Base-by-base conservation (phyloP, 1,284 basidiomycete species). In the Tranzscheliella williamsii region DNA sequence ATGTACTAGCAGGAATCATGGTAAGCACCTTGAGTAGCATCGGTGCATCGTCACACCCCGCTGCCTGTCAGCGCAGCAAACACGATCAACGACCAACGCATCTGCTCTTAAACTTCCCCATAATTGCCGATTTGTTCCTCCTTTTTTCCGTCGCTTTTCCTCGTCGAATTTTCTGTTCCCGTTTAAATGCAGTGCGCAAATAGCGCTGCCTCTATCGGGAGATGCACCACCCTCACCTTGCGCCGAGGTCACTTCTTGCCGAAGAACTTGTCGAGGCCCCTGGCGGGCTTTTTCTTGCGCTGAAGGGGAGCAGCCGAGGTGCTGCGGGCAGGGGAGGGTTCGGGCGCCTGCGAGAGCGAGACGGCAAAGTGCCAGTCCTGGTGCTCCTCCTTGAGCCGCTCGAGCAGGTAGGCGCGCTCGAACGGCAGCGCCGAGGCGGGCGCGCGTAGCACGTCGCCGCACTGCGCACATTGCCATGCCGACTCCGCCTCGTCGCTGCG, bases 311-410 rank as follows among this genome's bases (percentile, higher is more conserved):
- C 20, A 11, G 37, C 31, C 17, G 33, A 24, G 5, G 35, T 26
- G 5, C 36, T 15, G 11, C 46, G 16, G 1, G 42, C n/a, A 24
- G 46, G 46, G n/a, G n/a, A n/a, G 9, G 26, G 26, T 29, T n/a
- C 17, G 31, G 16, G 9, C 9, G 51, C 60, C 24, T 64, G 55
- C 12, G 62, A 65, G 13, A 65, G 52, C 4, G 52, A 49, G n/a
- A 70, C 42, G 31, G 70, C 70, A 45, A 70, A 68, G 24, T 72
- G 70, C 58, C 60, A 72, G 42, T 72, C 70, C 15, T 55, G 48
- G 38, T 72, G 70, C 40, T 72, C 70, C 32, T 72, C 55, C 32
- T 55, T 49, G 23, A 60, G 42, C 35, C 48, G 55, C 36, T 55
- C 48, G 5, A 65, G 38, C 17, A 65, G 34, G 18, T 60, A 65